Conservation (phyloP, 306 rosid species). For the Inga leiocalycina region DNA sequence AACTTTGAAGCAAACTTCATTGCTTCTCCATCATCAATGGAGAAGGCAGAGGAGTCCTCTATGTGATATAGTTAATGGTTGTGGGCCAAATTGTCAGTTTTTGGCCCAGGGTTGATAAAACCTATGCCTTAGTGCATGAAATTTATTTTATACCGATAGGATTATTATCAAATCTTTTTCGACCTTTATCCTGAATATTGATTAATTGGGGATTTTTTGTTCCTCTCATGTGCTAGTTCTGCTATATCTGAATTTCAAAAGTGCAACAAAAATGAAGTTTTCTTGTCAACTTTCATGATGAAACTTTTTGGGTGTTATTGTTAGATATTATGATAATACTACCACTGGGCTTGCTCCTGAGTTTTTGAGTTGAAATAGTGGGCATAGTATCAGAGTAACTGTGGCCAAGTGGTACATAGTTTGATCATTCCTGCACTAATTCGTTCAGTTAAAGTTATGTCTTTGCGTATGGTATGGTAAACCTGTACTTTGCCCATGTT, state of each 20-base stretch:
- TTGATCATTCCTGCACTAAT: neutral
- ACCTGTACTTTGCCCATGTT: neutral
- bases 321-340: neutral
- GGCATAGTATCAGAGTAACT: neutral
- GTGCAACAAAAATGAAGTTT: neutral
- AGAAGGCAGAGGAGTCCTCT: constrained; percentile 1
- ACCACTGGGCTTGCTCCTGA: neutral
- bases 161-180: neutral
- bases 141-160: neutral
- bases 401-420: neutral
- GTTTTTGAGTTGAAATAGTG: neutral
- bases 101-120: neutral
- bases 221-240: neutral
- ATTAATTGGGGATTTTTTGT: neutral
- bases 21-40: constrained; percentile 15
- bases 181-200: neutral
- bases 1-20: neutral
- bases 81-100: constrained; percentile 10
- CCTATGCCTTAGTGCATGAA: neutral
- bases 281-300: constrained; percentile 1
- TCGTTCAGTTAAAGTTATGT: neutral
- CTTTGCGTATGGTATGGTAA: neutral
- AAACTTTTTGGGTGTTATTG: neutral
- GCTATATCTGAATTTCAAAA: neutral
- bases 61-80: constrained; percentile 15